Evolutionary conservation across 352 stramenopile genomes (phyloP), one percentile per base, ranked within the genome.

Genomic region (Globisporangium heterothallicum): DNA sequence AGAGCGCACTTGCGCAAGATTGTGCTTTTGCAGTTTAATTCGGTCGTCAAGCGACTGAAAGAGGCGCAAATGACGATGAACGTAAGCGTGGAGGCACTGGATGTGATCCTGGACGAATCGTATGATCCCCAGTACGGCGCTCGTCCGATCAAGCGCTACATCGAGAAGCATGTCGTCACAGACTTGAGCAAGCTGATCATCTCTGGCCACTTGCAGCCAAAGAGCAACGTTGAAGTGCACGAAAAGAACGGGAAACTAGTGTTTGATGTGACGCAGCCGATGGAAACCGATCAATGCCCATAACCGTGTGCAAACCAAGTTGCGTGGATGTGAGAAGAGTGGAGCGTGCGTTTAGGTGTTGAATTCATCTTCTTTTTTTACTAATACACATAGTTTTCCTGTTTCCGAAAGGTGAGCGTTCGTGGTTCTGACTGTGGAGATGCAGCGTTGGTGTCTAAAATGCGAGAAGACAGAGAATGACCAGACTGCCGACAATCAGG

Each of bases 81-180:
- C 29, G 64, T 88, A 22, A 88, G 87, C 16, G 81, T 95, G 10
- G 59, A 64, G 5, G 95, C 94, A 3, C 66, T 95, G 4, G 85
- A 98, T 54, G 75, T 86, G 43, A 97, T 99, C 45, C 49, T 98
- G 45, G 79, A 96, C 42, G 78, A 84, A 25, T 88, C 86, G 25
- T 98, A 97, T 64, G 88, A 98, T 53, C 92, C 90, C 22, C 78
- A 88, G 56, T 98, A 97, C 62, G 96, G 96, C 42, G 95, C 96
- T 14, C 78, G 94, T 42, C 96, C 96, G n/a, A 80, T 98, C 27
- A 96, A 98, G 68, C 72, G 95, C 21, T 98, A 97, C 63, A 86
- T 99, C 36, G 92, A 98, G 70, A 89, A 96, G 49, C 80, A 96
- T 46, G 64, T 99, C 3, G 91, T 98, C 18, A 99, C 95, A 1